Conservation (phyloP, 2,329 filamentous ascomycete genomes). For the Botrytis fragariae region DNA sequence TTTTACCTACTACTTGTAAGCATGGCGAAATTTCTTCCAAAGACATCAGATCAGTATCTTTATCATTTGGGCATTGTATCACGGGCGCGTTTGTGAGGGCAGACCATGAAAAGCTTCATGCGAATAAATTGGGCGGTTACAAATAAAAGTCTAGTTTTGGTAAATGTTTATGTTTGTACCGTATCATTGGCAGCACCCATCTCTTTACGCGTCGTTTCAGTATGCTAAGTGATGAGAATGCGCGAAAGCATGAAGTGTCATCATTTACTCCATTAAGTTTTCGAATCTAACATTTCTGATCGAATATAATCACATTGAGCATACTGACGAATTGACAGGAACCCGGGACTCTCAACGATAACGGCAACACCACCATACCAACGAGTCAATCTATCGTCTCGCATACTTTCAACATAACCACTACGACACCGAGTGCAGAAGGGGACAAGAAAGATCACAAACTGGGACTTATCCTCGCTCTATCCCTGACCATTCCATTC, state of each 20-base stretch:
- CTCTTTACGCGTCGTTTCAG: too few relatives aligned
- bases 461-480: constrained; percentile 14
- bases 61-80: background rate
- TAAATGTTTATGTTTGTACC: background rate
- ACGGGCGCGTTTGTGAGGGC: too few relatives aligned
- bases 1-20: constrained; percentile 21
- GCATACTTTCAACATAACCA: constrained; percentile 13
- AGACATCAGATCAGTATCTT: background rate
- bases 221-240: background rate
- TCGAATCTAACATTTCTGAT: background rate
- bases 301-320: background rate
- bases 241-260: background rate
- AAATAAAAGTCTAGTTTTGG: background rate
- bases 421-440: background rate
- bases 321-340: constrained; percentile 8
- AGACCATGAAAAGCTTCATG: background rate
- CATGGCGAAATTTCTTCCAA: background rate
- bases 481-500: constrained; percentile 16
- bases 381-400: constrained; percentile 1
- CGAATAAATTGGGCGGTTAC: background rate
- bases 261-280: background rate
- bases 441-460: constrained; percentile 12
- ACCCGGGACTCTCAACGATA: constrained; percentile 1
- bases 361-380: constrained; percentile 1
- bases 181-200: background rate